These are phyloP conservation scores for Rhizophora mangle DNA, from an alignment of 345 rosid genomes.

Conservation along the genomic window DNA sequence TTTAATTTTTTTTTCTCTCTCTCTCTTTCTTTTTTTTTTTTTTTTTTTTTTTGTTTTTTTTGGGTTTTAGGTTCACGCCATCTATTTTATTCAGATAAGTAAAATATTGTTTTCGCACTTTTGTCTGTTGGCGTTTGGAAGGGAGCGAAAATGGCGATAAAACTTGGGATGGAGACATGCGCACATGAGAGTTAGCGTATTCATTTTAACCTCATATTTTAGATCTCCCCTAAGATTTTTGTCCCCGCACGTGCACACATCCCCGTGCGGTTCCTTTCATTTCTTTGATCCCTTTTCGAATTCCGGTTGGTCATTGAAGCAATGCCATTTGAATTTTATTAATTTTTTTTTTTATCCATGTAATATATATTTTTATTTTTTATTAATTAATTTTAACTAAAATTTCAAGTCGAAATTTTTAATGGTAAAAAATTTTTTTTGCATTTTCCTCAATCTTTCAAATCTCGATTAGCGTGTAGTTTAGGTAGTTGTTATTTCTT, in stretches of 20 bases:
- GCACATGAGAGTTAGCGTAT: conserved; percentile 24
- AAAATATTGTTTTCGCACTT: no score
- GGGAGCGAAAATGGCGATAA: no score
- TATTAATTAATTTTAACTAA: not conserved
- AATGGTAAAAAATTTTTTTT: not conserved
- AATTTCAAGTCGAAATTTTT: not conserved
- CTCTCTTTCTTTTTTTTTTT: no score
- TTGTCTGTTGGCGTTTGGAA: no score
- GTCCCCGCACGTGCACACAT: conserved; percentile 35
- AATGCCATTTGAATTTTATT: no score
- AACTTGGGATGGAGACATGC: conserved; percentile 5
- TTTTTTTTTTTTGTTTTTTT: no score
- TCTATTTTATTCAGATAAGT: no score
- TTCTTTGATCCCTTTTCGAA: not conserved
- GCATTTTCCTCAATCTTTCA: not conserved
- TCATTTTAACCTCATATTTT: not conserved
- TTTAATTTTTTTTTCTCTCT: no score
- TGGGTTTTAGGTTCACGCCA: no score
- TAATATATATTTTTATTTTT: no score
- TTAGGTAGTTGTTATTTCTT: no score
- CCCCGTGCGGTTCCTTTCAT: not conserved
- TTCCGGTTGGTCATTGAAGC: not conserved
- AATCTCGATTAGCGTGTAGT: not conserved
- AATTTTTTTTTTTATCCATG: no score
- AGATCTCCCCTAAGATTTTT: conserved; percentile 27